These are phyloP conservation scores for Chaetomium tenue DNA, from an alignment of 495 filamentous ascomycete species.

Conservation along the genomic window DNA sequence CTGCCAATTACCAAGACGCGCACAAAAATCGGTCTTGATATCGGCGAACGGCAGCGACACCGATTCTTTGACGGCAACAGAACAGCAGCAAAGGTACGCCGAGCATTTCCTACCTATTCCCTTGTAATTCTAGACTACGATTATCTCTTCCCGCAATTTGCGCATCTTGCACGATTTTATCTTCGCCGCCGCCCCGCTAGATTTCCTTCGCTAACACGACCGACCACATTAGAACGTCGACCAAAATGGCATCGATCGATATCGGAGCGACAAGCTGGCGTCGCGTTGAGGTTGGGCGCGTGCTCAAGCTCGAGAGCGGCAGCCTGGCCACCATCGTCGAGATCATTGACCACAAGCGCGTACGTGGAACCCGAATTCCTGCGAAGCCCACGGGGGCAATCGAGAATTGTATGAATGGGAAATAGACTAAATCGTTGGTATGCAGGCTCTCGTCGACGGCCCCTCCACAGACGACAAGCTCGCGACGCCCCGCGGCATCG, in stretches of 20 bases:
- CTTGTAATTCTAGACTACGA: constrained; percentile 18
- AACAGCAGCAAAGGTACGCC: constrained; percentile 40
- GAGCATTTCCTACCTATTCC: constrained; percentile 22
- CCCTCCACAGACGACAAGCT: constrained; percentile 72
- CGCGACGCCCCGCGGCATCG: constrained; percentile 78
- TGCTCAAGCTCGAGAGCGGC: constrained; percentile 73
- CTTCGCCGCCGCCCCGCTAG: constrained; percentile 13
- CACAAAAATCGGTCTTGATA: constrained; percentile 42
- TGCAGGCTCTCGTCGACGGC: constrained; percentile 90
- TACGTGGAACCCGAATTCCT: constrained; percentile 55
- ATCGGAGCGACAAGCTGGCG: constrained; percentile 59
- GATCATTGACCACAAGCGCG: constrained; percentile 99
- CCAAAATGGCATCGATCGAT: constrained; percentile 39
- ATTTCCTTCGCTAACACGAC: constrained; percentile 31
- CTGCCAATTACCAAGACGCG: constrained; percentile 39
- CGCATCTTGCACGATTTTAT: constrained; percentile 23
- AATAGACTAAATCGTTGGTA: constrained; percentile 37
- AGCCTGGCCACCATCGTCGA: constrained; percentile 92
- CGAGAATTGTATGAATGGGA: constrained; percentile 17
- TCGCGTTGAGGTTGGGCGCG: constrained; percentile 94
- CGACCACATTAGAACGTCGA: constrained; percentile 28
- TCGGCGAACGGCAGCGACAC: constrained; percentile 38
- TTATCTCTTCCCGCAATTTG: constrained; percentile 20
- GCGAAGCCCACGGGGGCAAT: constrained; percentile 12
- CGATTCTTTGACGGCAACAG: constrained; percentile 39